Conservation (phyloP, 1,284 basidiomycete species). For the Peniophora sp. region DNA sequence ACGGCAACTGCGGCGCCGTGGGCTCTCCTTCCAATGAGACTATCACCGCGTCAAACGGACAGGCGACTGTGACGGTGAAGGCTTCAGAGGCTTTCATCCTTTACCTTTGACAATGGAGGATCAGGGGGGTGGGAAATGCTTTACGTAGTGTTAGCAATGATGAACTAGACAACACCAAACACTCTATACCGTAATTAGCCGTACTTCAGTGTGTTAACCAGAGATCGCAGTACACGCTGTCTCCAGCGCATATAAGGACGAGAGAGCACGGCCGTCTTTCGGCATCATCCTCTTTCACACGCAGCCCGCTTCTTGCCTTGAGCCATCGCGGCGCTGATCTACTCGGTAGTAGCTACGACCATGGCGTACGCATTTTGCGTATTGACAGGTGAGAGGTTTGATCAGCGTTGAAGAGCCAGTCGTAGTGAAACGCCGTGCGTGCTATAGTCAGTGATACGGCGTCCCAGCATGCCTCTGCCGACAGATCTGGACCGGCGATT, state of each 20-base stretch:
- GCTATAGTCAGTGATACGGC: slow-evolving; percentile 66
- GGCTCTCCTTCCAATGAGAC: slow-evolving; percentile 25
- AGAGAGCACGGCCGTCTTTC: too few species aligned
- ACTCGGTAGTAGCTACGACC: too few species aligned
- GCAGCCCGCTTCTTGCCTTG: too few species aligned
- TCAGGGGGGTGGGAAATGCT: too few species aligned
- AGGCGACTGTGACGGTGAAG: slow-evolving; percentile 22
- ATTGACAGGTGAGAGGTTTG: slow-evolving; percentile 18
- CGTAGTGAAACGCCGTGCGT: not conserved
- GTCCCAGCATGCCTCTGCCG: slow-evolving; percentile 38
- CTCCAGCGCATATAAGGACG: too few species aligned
- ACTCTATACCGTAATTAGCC: too few species aligned
- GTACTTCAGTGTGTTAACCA: too few species aligned
- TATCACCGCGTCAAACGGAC: slow-evolving; percentile 18
- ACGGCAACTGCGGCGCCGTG: slow-evolving; percentile 15
- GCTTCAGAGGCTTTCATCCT: slow-evolving; percentile 33
- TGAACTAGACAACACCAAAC: too few species aligned
- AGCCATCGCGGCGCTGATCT: too few species aligned
- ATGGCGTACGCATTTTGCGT: slow-evolving; percentile 12
- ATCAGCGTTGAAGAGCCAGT: not conserved
- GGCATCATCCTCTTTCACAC: too few species aligned
- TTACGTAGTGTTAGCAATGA: too few species aligned
- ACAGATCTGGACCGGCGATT: slow-evolving; percentile 62
- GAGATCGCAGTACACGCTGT: too few species aligned
- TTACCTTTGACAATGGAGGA: slow-evolving; percentile 17